phyloP scores from a whole-genome alignment of 1,284 basidiomycete species.

The Ceratobasidium sp. region DNA sequence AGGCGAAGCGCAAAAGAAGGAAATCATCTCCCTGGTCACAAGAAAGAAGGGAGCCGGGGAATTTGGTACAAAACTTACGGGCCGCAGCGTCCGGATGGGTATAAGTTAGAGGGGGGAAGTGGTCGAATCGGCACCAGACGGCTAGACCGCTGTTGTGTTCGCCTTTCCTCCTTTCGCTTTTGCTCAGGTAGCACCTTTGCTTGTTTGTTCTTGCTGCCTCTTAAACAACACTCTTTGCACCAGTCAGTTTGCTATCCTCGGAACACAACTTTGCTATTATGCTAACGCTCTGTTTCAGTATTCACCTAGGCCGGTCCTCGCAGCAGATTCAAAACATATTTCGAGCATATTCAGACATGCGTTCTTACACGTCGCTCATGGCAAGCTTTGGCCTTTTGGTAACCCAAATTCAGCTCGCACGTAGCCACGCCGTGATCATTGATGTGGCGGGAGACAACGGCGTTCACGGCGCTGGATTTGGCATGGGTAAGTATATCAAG shows the following conservation, averaged over 20 bases:
- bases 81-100: slow-evolving; percentile 14
- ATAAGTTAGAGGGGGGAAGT: background rate
- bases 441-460: slow-evolving; percentile 26
- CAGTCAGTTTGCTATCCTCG: background rate
- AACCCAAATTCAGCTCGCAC: slow-evolving; percentile 9
- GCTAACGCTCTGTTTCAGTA: slow-evolving; percentile 11
- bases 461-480: slow-evolving; percentile 27
- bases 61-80: background rate
- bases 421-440: slow-evolving; percentile 37
- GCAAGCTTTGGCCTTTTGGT: slow-evolving; percentile 18
- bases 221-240: background rate
- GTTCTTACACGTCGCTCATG: slow-evolving; percentile 11
- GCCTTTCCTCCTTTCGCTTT: slow-evolving; percentile 10
- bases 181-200: slow-evolving; percentile 32
- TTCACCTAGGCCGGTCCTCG: slow-evolving; percentile 19
- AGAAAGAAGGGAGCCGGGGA: background rate
- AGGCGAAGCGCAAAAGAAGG: slow-evolving; percentile 29
- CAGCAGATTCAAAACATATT: background rate
- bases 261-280: background rate
- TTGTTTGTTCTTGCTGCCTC: slow-evolving; percentile 6
- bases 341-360: slow-evolving; percentile 1
- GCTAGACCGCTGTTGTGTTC: slow-evolving; percentile 23
- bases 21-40: slow-evolving; percentile 21
- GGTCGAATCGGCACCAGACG: slow-evolving; percentile 16
- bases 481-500: slow-evolving; percentile 17